Evolutionary conservation across 2,329 filamentous ascomycete species (phyloP).

Genomic region (Aspergillus latus): DNA sequence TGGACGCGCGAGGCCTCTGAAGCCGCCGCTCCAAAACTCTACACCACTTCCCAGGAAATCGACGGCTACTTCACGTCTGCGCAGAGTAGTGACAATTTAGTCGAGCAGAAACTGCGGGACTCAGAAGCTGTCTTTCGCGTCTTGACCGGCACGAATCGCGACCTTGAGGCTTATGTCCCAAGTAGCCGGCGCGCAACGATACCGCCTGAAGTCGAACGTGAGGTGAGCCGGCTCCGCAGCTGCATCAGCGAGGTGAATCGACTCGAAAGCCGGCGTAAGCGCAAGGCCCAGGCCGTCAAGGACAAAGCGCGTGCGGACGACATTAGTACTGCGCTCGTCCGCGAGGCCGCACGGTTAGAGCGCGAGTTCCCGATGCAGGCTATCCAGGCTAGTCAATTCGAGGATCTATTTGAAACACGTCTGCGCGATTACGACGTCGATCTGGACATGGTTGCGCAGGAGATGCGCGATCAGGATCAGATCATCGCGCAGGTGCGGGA

Average conservation of each 20-base stretch:
- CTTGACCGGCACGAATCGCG: constrained; percentile 75
- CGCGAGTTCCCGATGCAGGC: constrained; percentile 80
- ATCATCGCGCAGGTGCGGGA: constrained; percentile 68
- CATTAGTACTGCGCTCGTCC: constrained; percentile 79
- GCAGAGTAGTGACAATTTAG: constrained; percentile 64
- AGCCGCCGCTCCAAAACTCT: constrained; percentile 69
- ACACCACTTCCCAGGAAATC: constrained; percentile 73
- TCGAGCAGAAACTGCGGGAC: constrained; percentile 74
- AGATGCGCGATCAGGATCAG: constrained; percentile 73
- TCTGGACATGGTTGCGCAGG: constrained; percentile 66
- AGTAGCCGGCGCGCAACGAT: constrained; percentile 77
- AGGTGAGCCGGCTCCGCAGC: constrained; percentile 73
- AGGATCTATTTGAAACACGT: constrained; percentile 81
- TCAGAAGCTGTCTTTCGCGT: constrained; percentile 74
- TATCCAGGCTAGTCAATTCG: constrained; percentile 86
- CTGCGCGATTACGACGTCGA: constrained; percentile 81
- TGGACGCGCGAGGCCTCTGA: constrained; percentile 74
- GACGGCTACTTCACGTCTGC: constrained; percentile 80
- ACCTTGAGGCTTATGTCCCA: constrained; percentile 84
- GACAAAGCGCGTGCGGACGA: constrained; percentile 84
- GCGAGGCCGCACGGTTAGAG: constrained; percentile 81
- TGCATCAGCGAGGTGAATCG: constrained; percentile 82
- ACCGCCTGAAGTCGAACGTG: constrained; percentile 75
- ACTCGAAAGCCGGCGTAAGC: constrained; percentile 75
- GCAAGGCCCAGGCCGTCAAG: constrained; percentile 74